phyloP scores from a whole-genome alignment of 2,329 filamentous ascomycete genomes.

The Hymenoscyphus albidus region DNA sequence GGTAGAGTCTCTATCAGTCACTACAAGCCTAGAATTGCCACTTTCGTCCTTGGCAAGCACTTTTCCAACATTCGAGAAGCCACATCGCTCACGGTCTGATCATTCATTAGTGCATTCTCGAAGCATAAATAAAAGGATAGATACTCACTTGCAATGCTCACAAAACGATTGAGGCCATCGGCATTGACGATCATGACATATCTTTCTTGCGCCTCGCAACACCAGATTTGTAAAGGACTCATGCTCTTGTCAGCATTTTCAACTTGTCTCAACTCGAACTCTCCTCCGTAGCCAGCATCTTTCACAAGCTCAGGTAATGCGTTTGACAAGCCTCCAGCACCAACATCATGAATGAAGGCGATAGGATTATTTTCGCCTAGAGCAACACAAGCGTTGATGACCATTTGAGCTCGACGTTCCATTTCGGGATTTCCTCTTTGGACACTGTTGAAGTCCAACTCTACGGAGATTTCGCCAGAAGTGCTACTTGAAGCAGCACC shows the following conservation, averaged over 20 bases:
- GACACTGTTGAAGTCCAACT: conserved; percentile 95
- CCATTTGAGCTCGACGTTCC: conserved; percentile 92
- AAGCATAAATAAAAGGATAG: conserved; percentile 15
- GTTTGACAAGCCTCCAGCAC: conserved; percentile 80
- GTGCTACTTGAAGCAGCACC: conserved; percentile 90
- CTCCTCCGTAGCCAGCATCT: conserved; percentile 85
- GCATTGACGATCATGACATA: conserved; percentile 88
- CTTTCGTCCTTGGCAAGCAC: conserved; percentile 59
- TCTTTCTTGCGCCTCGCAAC: conserved; percentile 92
- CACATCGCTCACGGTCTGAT: conserved; percentile 76
- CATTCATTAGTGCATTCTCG: conserved; percentile 8
- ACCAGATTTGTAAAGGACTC: conserved; percentile 97
- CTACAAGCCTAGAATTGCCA: conserved; percentile 68
- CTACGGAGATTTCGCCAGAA: conserved; percentile 82
- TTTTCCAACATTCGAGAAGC: conserved; percentile 85
- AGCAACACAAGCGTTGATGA: conserved; percentile 89
- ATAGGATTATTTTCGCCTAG: conserved; percentile 85
- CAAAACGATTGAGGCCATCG: conserved; percentile 74
- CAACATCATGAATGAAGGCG: conserved; percentile 95
- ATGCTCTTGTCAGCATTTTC: conserved; percentile 87
- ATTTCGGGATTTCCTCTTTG: conserved; percentile 97
- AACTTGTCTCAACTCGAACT: conserved; percentile 90
- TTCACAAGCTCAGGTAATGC: conserved; percentile 87
- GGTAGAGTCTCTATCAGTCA: conserved; percentile 75
- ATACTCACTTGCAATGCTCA: conserved; percentile 55